Percentiles rank a stretch among this genome's conserved stretches.
Evolutionary conservation across 2,329 filamentous ascomycete species (phyloP).

Genomic region (Penicillium sp.): DNA sequence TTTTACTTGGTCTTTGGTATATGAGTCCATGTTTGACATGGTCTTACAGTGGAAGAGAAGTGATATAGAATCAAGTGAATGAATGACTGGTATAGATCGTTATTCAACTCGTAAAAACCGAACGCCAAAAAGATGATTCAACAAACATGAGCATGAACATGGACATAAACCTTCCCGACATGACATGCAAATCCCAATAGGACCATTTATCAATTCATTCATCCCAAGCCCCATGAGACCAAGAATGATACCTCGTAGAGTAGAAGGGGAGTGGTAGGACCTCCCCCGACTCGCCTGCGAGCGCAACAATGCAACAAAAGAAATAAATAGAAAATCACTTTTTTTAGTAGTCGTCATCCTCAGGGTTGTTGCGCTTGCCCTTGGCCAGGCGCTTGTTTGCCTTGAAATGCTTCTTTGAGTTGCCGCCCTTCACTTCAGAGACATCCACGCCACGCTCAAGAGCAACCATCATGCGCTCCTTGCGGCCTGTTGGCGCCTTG

Average conservation of each 20-base stretch:
- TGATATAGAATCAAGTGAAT: conserved; percentile 8
- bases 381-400: conserved; percentile 39
- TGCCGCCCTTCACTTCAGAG: conserved; percentile 63
- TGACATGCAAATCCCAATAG: conserved; percentile 18
- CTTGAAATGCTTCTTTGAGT: conserved; percentile 77
- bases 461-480: conserved; percentile 73
- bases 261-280: conserved; percentile 5
- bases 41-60: background rate
- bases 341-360: conserved; percentile 33
- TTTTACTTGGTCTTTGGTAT: background rate
- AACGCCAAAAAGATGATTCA: conserved; percentile 10
- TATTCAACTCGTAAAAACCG: conserved; percentile 13
- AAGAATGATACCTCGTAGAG: conserved; percentile 6
- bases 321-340: conserved; percentile 19
- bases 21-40: background rate
- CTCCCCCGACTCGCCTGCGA: conserved; percentile 20
- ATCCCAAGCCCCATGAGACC: conserved; percentile 3
- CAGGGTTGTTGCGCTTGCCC: conserved; percentile 30
- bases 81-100: conserved; percentile 14
- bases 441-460: conserved; percentile 82
- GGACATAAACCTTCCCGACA: conserved; percentile 9
- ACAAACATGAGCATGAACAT: conserved; percentile 7
- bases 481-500: conserved; percentile 77
- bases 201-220: conserved; percentile 14
- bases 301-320: conserved; percentile 16